phyloP scores from a whole-genome alignment of 225 moss, liverwort and hornwort species.

The Asterella californica region DNA sequence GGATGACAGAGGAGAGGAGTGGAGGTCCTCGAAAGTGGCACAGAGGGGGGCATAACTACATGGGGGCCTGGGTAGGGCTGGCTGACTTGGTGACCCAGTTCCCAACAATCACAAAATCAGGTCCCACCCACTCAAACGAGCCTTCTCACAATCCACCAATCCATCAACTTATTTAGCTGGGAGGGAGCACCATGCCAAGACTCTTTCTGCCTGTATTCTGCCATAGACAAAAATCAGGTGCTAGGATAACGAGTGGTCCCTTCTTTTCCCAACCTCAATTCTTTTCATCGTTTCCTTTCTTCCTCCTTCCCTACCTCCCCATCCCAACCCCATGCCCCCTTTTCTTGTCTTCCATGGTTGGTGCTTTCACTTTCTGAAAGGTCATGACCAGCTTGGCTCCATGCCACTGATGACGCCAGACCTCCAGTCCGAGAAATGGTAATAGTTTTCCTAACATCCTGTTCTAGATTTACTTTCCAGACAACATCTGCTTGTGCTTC shows the following conservation, averaged over 20 bases:
- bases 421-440: neutral
- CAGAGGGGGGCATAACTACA: neutral
- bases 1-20: neutral
- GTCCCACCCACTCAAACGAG: neutral
- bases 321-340: too few species aligned
- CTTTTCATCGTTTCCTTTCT: neutral
- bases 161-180: neutral
- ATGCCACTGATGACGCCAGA: neutral
- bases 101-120: neutral
- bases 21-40: slow-evolving; percentile 7
- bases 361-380: neutral
- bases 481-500: slow-evolving; percentile 7
- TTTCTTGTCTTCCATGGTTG: neutral
- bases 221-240: neutral
- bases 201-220: neutral
- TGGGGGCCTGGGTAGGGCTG: neutral
- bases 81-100: slow-evolving; percentile 4
- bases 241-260: neutral
- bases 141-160: slow-evolving; percentile 8
- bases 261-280: neutral
- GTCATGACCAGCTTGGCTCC: neutral
- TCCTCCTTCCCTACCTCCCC: neutral
- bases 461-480: neutral
- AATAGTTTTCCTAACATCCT: neutral
- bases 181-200: neutral